A percentile compares a stretch with the other conserved stretches of the same genome.
phyloP scores from a whole-genome alignment of 139 green algal genomes.

The Mesotaenium endlicherianum region DNA sequence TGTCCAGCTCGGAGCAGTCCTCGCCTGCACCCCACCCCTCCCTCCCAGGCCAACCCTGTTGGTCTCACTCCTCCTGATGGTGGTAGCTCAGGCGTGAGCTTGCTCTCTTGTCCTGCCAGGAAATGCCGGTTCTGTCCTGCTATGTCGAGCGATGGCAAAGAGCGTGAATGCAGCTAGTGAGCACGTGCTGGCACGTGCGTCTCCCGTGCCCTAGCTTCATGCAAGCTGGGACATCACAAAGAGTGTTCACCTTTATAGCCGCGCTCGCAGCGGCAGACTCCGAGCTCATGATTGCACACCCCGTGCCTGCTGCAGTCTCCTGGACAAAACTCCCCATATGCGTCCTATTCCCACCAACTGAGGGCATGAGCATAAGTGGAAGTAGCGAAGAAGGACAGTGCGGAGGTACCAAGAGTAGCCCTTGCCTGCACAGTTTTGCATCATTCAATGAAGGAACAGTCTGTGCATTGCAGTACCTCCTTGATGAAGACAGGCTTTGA shows the following conservation, averaged over 20 bases:
- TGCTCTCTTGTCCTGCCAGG: not conserved
- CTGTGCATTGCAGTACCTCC: not conserved
- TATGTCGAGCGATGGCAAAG: not conserved
- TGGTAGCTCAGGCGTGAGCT: not conserved
- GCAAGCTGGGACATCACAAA: not conserved
- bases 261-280: not conserved
- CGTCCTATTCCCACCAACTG: not conserved
- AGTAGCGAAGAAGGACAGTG: no score
- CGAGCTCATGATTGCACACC: slow-evolving; percentile 30
- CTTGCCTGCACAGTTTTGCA: not conserved
- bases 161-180: not conserved
- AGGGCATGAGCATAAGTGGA: no score
- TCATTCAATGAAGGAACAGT: not conserved
- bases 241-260: slow-evolving; percentile 5
- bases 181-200: not conserved
- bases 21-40: not conserved
- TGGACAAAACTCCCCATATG: not conserved
- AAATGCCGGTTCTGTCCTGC: not conserved
- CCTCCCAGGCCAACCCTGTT: no score
- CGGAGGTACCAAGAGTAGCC: no score
- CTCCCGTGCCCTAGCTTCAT: not conserved
- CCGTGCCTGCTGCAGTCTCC: slow-evolving; percentile 21
- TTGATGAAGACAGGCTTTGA: not conserved
- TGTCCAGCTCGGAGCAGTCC: slow-evolving; percentile 6
- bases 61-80: no score